Percentiles rank a stretch among this genome's conserved stretches.
phyloP scores from a whole-genome alignment of 345 rosid species.

The Noccaea bulbosa region DNA sequence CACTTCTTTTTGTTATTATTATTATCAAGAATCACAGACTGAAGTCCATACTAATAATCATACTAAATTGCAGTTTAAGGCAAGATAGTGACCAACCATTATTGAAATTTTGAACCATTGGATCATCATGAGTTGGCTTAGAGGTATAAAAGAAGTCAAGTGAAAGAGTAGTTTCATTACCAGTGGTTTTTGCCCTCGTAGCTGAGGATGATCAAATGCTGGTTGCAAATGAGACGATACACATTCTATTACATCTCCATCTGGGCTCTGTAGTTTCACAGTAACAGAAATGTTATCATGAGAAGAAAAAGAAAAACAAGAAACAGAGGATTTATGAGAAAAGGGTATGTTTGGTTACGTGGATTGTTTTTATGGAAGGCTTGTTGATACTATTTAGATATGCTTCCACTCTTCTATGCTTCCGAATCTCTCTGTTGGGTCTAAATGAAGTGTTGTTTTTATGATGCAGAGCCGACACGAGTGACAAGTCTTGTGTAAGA shows the following conservation, averaged over 20 bases:
- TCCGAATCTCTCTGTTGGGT: conserved; percentile 52
- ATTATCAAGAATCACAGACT: too few species aligned
- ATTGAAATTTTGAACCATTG: too few species aligned
- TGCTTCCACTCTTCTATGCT: conserved; percentile 56
- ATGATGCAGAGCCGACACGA: conserved; percentile 51
- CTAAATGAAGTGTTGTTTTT: conserved; percentile 57
- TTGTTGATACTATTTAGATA: conserved; percentile 80
- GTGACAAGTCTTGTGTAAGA: conserved; percentile 28
- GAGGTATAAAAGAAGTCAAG: not conserved
- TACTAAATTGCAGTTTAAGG: too few species aligned
- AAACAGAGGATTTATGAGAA: conserved; percentile 7
- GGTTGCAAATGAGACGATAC: conserved; percentile 82
- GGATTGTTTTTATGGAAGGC: conserved; percentile 84
- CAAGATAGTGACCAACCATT: too few species aligned
- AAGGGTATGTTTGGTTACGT: conserved; percentile 47
- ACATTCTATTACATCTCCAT: conserved; percentile 95
- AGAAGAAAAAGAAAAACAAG: not conserved
- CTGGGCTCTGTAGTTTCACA: conserved; percentile 74
- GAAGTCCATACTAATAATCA: too few species aligned
- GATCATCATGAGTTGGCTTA: not conserved
- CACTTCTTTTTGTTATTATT: not conserved
- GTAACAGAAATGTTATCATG: not conserved
- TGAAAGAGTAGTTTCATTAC: conserved; percentile 44
- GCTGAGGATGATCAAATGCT: conserved; percentile 90
- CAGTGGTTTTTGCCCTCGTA: conserved; percentile 74